Base-by-base conservation (phyloP, 768 basidiomycete genomes). In the Hypholoma fasciculare region DNA sequence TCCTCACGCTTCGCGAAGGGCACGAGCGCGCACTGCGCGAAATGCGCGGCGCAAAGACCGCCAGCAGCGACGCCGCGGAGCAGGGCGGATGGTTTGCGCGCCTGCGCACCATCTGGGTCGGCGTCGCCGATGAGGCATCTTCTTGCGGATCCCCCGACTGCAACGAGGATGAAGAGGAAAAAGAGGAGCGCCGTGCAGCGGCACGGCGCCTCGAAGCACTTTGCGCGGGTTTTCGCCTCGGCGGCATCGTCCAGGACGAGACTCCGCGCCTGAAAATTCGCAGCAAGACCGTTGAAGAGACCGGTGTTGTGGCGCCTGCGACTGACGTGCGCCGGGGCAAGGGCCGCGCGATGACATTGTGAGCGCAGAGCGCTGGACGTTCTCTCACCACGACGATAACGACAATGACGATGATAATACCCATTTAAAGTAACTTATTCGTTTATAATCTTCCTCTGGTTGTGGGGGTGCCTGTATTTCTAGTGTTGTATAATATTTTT, bases 1-100 rank as follows among this genome's bases (percentile, higher is more conserved):
- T 88, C 71, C 74, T 88, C 49, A 76, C 71, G 49, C 61, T 82
- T 37, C 81, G 79, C 16, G 78, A 81, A 60, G 78, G 80, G 27
- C 23, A 49, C 30, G 80, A 76, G 13, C 70, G 76, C 44, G 65
- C 72, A 48, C 82, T 86, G 65, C 85, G 79, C 67, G 69, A 80
- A 34, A 34, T 34, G 30, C 30, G 30, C 43, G 79, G 80, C 62
- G 70, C 85, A 54, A 63, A 72, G 42, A 68, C 55, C 26, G 76
- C 74, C 38, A 71, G 78, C 61, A 73, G 78, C n/a, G 74, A 72
- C 20, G 72, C 71, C 8, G 71, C 71, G 39, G 67, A 67, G 36
- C 52, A 59, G 39, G 56, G 57, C 6, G 55, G 58, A 46, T 27
- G 54, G 36, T 48, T 42, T n/a, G 30, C 27, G 61, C 60, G n/a